These are phyloP conservation scores for Selaginella tamariscina DNA, from an alignment of 75 land plant genomes.

Conservation along the genomic window DNA sequence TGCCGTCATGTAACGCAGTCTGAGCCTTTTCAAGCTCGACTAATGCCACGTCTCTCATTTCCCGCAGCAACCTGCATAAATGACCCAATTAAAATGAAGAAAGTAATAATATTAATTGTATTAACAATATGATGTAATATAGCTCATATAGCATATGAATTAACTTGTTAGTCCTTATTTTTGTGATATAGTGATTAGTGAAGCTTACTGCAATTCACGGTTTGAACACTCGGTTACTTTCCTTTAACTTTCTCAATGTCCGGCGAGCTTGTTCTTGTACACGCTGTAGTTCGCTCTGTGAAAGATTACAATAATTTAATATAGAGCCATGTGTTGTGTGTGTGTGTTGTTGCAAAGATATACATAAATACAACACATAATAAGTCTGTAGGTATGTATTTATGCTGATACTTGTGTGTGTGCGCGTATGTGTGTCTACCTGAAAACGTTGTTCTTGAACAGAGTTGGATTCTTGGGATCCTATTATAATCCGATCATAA, in stretches of 20 bases:
- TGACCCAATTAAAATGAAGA: too few relatives aligned
- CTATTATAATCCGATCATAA: conserved; percentile 15
- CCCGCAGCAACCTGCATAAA: conserved; percentile 18
- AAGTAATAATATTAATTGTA: too few relatives aligned
- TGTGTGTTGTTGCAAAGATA: too few relatives aligned
- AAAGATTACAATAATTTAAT: background rate
- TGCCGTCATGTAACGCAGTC: conserved; percentile 13
- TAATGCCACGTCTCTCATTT: conserved; percentile 23
- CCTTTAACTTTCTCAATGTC: conserved; percentile 16
- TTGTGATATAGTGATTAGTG: background rate
- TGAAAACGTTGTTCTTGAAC: conserved; percentile 25
- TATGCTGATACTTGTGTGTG: background rate
- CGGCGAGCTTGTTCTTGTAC: conserved; percentile 15
- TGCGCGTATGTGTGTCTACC: conserved; percentile 5
- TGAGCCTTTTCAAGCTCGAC: conserved; percentile 15
- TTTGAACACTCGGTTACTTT: conserved; percentile 17
- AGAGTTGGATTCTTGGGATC: conserved; percentile 15
- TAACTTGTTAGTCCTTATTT: too few relatives aligned
- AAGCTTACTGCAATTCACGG: conserved; percentile 18
- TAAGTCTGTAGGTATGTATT: too few relatives aligned
- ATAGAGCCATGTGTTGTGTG: too few relatives aligned
- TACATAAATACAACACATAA: too few relatives aligned
- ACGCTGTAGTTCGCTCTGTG: conserved; percentile 18
- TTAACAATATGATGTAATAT: background rate
- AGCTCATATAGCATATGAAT: too few relatives aligned